These are phyloP conservation scores for Paraphysoderma sedebokerense DNA, from an alignment of 371 early-diverging fungal genomes.

Conservation along the genomic window DNA sequence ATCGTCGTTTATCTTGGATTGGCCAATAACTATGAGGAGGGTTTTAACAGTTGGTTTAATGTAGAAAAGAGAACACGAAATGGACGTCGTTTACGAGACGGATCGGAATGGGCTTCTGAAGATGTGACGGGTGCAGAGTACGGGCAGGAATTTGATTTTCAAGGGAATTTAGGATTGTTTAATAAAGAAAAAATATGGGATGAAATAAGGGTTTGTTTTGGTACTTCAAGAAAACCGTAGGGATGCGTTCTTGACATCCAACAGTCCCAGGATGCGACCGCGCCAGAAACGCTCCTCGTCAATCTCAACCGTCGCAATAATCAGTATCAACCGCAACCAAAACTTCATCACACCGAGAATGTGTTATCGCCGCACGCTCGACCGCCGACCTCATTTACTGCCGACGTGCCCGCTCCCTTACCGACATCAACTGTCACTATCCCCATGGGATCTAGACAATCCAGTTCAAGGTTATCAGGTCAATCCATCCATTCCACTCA, in stretches of 20 bases:
- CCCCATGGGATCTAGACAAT: no score
- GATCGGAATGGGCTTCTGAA: no score
- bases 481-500: no score
- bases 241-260: neutral
- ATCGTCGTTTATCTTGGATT: no score
- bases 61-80: no score
- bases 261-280: slow-evolving; percentile 45
- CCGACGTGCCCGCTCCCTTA: no score
- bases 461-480: no score
- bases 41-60: no score
- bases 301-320: slow-evolving; percentile 33
- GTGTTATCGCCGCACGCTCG: slow-evolving; percentile 19
- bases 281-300: slow-evolving; percentile 49
- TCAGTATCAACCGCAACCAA: slow-evolving; percentile 7
- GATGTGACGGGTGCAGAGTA: no score
- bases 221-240: neutral
- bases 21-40: no score
- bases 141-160: slow-evolving; percentile 65
- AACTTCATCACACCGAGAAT: slow-evolving; percentile 33
- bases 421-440: no score
- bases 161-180: slow-evolving; percentile 52
- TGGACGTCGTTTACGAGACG: no score
- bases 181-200: slow-evolving; percentile 64
- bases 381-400: slow-evolving; percentile 2
- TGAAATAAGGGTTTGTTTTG: slow-evolving; percentile 31